Conservation (phyloP, 2,329 filamentous ascomycete species). For the Leptosphaerulina australis region DNA sequence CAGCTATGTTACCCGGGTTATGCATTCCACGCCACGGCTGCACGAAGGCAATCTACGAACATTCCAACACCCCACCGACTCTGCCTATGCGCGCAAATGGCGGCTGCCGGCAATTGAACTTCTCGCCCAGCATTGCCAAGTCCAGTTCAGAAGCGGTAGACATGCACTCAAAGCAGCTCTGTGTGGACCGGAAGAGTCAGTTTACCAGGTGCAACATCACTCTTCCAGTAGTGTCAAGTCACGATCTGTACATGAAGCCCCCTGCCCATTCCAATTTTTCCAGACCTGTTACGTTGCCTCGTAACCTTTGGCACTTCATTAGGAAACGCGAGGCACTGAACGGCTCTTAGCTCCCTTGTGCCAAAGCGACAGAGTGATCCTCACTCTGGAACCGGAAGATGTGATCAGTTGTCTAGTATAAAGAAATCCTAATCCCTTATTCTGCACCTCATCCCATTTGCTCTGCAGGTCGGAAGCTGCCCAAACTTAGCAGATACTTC, state of each 20-base stretch:
- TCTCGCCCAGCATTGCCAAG: constrained; percentile 2
- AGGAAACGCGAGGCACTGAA: constrained; percentile 17
- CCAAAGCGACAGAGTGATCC: constrained; percentile 9
- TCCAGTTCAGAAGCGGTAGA: background rate
- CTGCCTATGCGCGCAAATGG: constrained; percentile 24
- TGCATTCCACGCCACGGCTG: constrained; percentile 19
- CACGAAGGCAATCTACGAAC: constrained; percentile 4
- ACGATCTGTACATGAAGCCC: background rate
- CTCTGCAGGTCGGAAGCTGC: constrained; percentile 15
- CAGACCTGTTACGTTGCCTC: constrained; percentile 11
- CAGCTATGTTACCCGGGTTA: background rate
- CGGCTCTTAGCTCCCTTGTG: constrained; percentile 13
- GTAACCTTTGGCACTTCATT: constrained; percentile 11
- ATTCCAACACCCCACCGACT: constrained; percentile 7
- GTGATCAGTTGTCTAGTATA: constrained; percentile 12
- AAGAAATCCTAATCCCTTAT: constrained; percentile 6
- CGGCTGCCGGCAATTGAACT: constrained; percentile 22
- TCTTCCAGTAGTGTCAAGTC: background rate
- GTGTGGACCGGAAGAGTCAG: background rate
- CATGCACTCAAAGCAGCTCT: background rate
- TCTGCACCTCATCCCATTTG: constrained; percentile 15
- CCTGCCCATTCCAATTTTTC: constrained; percentile 16
- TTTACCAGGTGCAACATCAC: background rate
- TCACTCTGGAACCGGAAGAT: constrained; percentile 18
- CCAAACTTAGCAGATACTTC: constrained; percentile 1